Evolutionary conservation across 2,329 filamentous ascomycete species (phyloP).

Genomic region (Rhynchosporium agropyri): DNA sequence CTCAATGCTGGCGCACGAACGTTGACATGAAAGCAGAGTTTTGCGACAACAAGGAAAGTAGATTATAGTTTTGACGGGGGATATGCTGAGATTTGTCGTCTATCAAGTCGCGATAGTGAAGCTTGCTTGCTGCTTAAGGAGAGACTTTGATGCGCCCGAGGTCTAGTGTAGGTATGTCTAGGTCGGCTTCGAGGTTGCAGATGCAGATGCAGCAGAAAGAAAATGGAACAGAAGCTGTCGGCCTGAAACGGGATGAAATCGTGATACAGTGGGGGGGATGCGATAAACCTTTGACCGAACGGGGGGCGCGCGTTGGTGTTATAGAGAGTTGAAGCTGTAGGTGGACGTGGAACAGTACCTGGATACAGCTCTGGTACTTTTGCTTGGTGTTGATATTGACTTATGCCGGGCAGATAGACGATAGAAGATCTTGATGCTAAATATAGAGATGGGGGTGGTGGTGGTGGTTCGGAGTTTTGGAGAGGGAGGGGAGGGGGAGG

Average conservation of each 20-base stretch:
- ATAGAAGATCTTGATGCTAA: slow-evolving; percentile 39
- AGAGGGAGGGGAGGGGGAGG: slow-evolving; percentile 8
- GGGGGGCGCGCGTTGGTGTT: slow-evolving; percentile 24
- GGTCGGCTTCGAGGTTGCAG: not conserved
- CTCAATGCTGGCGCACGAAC: slow-evolving; percentile 30
- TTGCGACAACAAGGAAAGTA: slow-evolving; percentile 23
- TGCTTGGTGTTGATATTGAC: slow-evolving; percentile 21
- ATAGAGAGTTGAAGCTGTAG: slow-evolving; percentile 21
- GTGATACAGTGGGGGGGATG: slow-evolving; percentile 30
- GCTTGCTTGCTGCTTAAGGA: slow-evolving; percentile 7
- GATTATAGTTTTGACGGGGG: slow-evolving; percentile 20
- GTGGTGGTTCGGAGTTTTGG: slow-evolving; percentile 17
- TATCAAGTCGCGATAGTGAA: not conserved
- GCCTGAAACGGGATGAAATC: slow-evolving; percentile 30
- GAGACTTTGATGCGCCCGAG: slow-evolving; percentile 18
- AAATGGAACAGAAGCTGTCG: not conserved
- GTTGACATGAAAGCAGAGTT: slow-evolving; percentile 27
- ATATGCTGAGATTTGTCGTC: not conserved
- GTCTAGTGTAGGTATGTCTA: not conserved
- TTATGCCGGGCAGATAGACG: slow-evolving; percentile 33
- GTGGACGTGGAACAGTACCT: slow-evolving; percentile 25
- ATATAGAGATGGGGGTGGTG: slow-evolving; percentile 36
- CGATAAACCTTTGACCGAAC: slow-evolving; percentile 7
- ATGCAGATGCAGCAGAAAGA: slow-evolving; percentile 9
- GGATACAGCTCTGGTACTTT: slow-evolving; percentile 26